Conservation (phyloP, 768 basidiomycete species). For the Leccinum variicolor region DNA sequence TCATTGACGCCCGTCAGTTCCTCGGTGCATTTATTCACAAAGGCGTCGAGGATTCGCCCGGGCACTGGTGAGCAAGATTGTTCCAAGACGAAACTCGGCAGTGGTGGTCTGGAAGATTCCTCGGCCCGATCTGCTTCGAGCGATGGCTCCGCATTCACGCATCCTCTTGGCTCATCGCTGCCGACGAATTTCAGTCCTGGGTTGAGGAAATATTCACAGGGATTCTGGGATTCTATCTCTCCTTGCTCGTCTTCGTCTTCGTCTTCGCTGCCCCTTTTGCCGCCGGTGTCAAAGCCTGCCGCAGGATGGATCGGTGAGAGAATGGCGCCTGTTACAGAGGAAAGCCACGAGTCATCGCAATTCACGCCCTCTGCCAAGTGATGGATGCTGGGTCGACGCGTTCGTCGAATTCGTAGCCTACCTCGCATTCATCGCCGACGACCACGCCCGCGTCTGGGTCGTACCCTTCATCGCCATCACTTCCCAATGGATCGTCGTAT, state of each 20-base stretch:
- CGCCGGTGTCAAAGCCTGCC: conserved; percentile 3
- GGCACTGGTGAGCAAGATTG: too few species aligned
- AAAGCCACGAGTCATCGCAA: background rate
- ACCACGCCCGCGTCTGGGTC: conserved; percentile 9
- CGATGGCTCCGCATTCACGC: conserved; percentile 1
- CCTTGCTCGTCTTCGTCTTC: conserved; percentile 20
- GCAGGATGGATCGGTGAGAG: conserved; percentile 6
- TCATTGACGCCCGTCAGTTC: conserved; percentile 3
- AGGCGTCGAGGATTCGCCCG: background rate
- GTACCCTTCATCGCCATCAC: conserved; percentile 10
- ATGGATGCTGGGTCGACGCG: conserved; percentile 6
- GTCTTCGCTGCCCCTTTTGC: conserved; percentile 12
- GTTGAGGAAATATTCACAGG: conserved; percentile 23
- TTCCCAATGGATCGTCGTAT: background rate
- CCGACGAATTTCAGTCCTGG: conserved; percentile 6
- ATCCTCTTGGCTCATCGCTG: conserved; percentile 6
- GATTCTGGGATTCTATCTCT: conserved; percentile 25
- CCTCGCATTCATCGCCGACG: conserved; percentile 7
- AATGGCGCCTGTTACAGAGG: background rate
- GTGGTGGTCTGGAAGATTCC: background rate
- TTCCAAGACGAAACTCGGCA: background rate
- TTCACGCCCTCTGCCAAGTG: conserved; percentile 8
- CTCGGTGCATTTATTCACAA: background rate
- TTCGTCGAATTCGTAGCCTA: conserved; percentile 8
- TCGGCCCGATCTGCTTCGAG: background rate